These are phyloP conservation scores for Evernia prunastri DNA, from an alignment of 495 filamentous ascomycete species.

Conservation along the genomic window DNA sequence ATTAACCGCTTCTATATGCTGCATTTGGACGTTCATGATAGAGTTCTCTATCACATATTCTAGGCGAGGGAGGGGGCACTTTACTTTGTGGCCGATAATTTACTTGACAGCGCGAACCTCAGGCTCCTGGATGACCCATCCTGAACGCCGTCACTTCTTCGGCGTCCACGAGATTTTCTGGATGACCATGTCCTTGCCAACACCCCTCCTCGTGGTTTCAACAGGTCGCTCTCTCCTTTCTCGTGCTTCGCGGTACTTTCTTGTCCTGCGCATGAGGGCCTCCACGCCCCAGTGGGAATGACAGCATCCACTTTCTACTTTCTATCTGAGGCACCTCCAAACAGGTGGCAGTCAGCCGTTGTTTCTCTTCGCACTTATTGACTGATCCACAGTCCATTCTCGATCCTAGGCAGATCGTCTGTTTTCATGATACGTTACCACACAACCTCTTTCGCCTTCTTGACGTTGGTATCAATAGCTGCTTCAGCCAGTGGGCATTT, in stretches of 20 bases:
- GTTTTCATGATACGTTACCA: not conserved
- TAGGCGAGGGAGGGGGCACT: no score
- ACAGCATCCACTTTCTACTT: not conserved
- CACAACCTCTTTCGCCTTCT: not conserved
- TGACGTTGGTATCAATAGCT: not conserved
- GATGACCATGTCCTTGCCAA: not conserved
- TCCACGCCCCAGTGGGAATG: no score
- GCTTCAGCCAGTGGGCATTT: not conserved
- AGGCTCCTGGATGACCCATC: no score
- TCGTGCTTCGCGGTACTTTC: not conserved
- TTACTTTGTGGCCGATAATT: not conserved
- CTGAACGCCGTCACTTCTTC: no score
- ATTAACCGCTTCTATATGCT: not conserved
- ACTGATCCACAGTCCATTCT: not conserved
- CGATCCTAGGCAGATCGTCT: not conserved
- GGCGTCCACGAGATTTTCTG: no score
- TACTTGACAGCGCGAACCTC: not conserved
- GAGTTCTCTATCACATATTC: not conserved
- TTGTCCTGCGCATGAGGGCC: no score
- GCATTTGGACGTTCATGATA: not conserved
- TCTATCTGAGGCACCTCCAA: not conserved
- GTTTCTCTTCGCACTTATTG: not conserved
- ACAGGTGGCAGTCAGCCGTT: not conserved
- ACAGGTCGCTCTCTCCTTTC: not conserved
- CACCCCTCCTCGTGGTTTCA: not conserved